Evolutionary conservation across 2,329 filamentous ascomycete genomes (phyloP).

Genomic region (Trichoderma oligosporum): DNA sequence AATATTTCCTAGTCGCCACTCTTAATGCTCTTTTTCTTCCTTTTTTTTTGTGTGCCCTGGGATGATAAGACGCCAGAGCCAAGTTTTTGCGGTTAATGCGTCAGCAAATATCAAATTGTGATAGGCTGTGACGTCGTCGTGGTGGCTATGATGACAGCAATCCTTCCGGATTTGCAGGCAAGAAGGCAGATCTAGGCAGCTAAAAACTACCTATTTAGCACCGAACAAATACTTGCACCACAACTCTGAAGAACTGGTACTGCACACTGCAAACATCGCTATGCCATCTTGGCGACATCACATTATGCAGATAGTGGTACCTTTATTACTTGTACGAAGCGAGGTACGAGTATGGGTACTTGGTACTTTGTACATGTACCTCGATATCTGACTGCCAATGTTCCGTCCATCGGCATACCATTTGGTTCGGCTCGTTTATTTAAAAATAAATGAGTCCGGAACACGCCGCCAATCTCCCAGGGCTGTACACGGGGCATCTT

Average conservation of each 20-base stretch:
- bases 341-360: background rate
- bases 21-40: background rate
- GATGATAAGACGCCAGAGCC: background rate
- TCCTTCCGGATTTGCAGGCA: background rate
- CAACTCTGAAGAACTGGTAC: background rate
- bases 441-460: background rate
- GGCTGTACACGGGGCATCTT: too few species aligned
- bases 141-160: background rate
- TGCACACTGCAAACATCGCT: background rate
- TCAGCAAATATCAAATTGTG: background rate
- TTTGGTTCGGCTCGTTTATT: background rate
- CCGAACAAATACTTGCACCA: background rate
- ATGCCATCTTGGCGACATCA: background rate
- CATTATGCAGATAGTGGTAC: constrained; percentile 1
- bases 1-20: background rate
- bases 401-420: background rate
- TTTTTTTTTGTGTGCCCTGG: background rate
- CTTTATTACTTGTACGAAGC: background rate
- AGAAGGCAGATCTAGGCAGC: background rate
- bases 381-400: background rate
- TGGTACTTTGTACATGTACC: background rate
- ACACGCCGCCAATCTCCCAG: constrained; percentile 4
- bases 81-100: background rate
- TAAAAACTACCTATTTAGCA: background rate
- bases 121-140: constrained; percentile 4